Evolutionary conservation across 2,329 filamentous ascomycete genomes (phyloP).

Genomic region (Fusarium drepaniforme): DNA sequence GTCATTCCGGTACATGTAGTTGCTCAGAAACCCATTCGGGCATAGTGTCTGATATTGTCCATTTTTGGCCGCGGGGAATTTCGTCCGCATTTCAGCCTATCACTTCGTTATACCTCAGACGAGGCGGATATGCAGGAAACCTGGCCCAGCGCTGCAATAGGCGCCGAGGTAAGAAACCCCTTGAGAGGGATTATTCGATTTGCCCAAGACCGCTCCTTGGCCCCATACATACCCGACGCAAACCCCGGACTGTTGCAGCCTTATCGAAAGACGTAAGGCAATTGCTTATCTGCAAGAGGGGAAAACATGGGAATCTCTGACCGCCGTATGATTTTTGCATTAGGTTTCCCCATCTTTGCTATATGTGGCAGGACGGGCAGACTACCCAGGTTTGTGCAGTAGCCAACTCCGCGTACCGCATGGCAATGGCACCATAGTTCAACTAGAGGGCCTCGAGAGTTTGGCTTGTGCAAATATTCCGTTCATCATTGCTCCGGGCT

Average conservation of each 20-base stretch:
- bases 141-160: background rate
- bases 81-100: background rate
- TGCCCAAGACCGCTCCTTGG: background rate
- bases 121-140: background rate
- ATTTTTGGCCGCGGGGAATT: background rate
- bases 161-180: background rate
- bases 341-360: background rate
- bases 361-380: background rate
- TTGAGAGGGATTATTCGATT: background rate
- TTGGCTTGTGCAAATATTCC: background rate
- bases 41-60: background rate
- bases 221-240: slow-evolving; percentile 1
- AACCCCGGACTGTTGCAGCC: background rate
- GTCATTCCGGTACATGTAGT: background rate
- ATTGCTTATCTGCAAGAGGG: background rate
- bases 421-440: background rate
- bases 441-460: background rate
- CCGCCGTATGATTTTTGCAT: background rate
- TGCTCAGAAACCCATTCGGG: background rate
- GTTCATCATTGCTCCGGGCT: background rate
- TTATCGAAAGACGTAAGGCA: background rate
- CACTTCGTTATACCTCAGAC: background rate
- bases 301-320: background rate
- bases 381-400: background rate
- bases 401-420: background rate